phyloP scores from a whole-genome alignment of 2,329 filamentous ascomycete genomes.

The Colletotrichum gigasporum region DNA sequence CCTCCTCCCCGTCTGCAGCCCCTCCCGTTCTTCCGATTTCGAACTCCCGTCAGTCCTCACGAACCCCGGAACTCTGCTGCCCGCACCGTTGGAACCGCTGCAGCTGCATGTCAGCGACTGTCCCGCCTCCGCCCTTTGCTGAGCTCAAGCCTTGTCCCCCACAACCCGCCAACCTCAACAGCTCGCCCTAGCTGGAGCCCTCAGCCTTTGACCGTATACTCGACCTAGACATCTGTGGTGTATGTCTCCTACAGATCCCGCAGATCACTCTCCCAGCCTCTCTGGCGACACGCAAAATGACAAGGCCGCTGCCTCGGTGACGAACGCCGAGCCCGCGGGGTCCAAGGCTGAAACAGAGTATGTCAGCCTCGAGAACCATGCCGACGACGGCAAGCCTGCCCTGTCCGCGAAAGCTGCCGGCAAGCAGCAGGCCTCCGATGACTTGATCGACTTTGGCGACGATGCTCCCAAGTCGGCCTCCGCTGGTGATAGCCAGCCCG shows the following conservation, averaged over 20 bases:
- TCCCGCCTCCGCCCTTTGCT: slow-evolving; percentile 15
- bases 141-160: slow-evolving; percentile 22
- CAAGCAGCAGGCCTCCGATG: slow-evolving; percentile 24
- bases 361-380: slow-evolving; percentile 2
- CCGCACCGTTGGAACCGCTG: background rate
- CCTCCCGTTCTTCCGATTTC: background rate
- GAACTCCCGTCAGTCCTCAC: no score
- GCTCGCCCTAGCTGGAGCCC: slow-evolving; percentile 15
- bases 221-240: slow-evolving; percentile 20
- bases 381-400: background rate
- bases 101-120: slow-evolving; percentile 17
- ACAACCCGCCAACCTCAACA: slow-evolving; percentile 7
- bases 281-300: slow-evolving; percentile 26
- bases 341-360: slow-evolving; percentile 28
- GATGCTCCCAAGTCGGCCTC: background rate
- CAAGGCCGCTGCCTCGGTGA: slow-evolving; percentile 32
- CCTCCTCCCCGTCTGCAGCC: background rate
- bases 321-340: slow-evolving; percentile 30
- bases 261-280: slow-evolving; percentile 18
- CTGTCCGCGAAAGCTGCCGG: slow-evolving; percentile 22
- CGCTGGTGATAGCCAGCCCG: background rate
- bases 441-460: slow-evolving; percentile 32
- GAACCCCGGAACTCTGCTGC: no score
- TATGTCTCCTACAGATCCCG: slow-evolving; percentile 32
- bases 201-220: background rate